Evolutionary conservation across 2,329 filamentous ascomycete genomes (phyloP).

Genomic region (Gremmenia infestans): DNA sequence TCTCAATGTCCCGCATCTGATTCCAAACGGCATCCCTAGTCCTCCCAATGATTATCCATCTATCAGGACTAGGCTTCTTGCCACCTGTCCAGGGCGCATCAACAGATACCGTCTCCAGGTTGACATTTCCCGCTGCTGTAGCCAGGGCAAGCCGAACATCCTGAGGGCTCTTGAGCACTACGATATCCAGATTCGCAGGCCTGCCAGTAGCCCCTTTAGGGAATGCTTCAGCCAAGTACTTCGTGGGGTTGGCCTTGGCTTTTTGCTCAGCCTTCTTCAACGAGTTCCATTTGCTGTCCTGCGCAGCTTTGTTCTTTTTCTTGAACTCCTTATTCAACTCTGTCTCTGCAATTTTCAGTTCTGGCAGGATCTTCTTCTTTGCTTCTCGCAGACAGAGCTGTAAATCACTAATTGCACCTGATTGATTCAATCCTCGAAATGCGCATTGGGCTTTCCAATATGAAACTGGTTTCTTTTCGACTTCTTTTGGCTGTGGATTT

Average conservation of each 20-base stretch:
- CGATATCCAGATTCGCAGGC: conserved; percentile 15
- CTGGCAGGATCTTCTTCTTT: conserved; percentile 15
- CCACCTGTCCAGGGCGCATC: conserved; percentile 10
- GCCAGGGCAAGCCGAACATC: conserved; percentile 3
- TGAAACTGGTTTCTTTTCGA: conserved; percentile 13
- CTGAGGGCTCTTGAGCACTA: conserved; percentile 11
- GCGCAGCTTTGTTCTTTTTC: conserved; percentile 7
- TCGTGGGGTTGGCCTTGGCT: conserved; percentile 9
- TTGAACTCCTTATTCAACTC: conserved; percentile 17
- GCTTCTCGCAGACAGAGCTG: conserved; percentile 15
- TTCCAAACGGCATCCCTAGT: conserved; percentile 16
- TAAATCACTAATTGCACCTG: conserved; percentile 11
- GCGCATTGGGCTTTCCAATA: conserved; percentile 21
- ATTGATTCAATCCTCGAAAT: conserved; percentile 15
- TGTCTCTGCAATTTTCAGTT: conserved; percentile 11
- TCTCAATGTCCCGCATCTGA: conserved; percentile 15
- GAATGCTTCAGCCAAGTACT: conserved; percentile 12
- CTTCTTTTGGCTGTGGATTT: conserved; percentile 1
- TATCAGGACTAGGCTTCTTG: conserved; percentile 11
- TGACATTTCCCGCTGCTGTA: conserved; percentile 6
- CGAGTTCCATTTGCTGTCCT: conserved; percentile 5
- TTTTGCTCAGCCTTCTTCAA: conserved; percentile 13
- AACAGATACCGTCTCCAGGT: conserved; percentile 10
- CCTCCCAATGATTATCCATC: conserved; percentile 15
- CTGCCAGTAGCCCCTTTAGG: conserved; percentile 11